Conservation (phyloP, 176 grass and related monocot species). For the Raddia guianensis region DNA sequence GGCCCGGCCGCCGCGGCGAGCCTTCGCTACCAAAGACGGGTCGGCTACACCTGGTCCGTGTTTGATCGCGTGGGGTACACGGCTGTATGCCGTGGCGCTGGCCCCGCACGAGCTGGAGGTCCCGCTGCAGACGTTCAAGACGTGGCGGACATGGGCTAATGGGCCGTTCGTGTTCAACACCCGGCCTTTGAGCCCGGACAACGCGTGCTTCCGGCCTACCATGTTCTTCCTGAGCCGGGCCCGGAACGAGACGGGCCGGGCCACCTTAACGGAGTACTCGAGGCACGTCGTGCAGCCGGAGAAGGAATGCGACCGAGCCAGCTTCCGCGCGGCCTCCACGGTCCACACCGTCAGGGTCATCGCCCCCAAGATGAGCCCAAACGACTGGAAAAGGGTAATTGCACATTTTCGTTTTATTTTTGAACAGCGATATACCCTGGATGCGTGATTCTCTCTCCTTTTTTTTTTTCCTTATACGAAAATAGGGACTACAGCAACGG, state of each 20-base stretch:
- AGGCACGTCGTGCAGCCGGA: not conserved
- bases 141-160: constrained; percentile 62
- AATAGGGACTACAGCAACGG: too few relatives aligned
- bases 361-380: constrained; percentile 67
- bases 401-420: too few relatives aligned
- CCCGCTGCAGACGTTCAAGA: constrained; percentile 76
- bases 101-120: constrained; percentile 57
- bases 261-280: constrained; percentile 69
- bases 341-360: constrained; percentile 57
- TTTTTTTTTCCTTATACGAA: too few relatives aligned
- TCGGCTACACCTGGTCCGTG: constrained; percentile 63
- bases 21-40: constrained; percentile 76
- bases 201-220: constrained; percentile 55
- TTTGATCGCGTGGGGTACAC: constrained; percentile 84
- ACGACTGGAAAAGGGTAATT: constrained; percentile 58
- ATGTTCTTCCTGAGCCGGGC: constrained; percentile 55
- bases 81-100: constrained; percentile 58
- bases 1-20: constrained; percentile 66
- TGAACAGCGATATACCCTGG: too few relatives aligned
- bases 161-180: constrained; percentile 89
- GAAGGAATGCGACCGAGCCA: constrained; percentile 45
- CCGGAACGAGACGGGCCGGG: constrained; percentile 31
- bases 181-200: constrained; percentile 8
- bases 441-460: too few relatives aligned
- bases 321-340: constrained; percentile 52